Conservation (phyloP, 257 asterid species). For the Cinchona pubescens region DNA sequence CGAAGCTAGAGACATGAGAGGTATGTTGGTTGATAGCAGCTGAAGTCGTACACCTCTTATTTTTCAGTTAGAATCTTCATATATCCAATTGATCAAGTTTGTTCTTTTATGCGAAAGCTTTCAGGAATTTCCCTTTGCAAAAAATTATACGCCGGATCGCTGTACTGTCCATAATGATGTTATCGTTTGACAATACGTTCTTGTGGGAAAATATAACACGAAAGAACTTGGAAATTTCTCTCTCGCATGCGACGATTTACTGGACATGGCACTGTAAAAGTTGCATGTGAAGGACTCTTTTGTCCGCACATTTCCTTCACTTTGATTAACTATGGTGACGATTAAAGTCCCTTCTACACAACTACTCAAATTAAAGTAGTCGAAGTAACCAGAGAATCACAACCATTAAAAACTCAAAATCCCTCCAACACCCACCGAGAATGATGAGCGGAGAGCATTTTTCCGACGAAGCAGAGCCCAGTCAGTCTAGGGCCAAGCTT, state of each 20-base stretch:
- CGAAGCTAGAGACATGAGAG: too few species aligned
- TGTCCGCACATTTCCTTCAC: not conserved
- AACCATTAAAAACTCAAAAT: too few species aligned
- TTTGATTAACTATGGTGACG: not conserved
- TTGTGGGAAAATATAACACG: not conserved
- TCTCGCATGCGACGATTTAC: too few species aligned
- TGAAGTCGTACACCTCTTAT: too few species aligned
- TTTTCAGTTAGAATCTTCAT: not conserved
- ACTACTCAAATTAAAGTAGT: too few species aligned
- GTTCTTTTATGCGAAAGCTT: not conserved
- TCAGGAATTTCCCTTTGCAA: not conserved
- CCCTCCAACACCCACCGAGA: constrained; percentile 5
- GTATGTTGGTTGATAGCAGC: too few species aligned
- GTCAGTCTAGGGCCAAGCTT: constrained; percentile 6
- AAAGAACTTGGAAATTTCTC: constrained; percentile 6
- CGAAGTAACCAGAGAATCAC: too few species aligned
- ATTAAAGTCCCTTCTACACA: not conserved
- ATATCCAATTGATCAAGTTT: too few species aligned
- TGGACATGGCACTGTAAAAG: not conserved
- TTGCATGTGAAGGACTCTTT: not conserved
- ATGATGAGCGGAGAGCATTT: constrained; percentile 1
- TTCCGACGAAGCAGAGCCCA: constrained; percentile 3
- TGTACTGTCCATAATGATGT: too few species aligned
- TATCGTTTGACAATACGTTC: too few species aligned
- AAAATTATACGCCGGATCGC: too few species aligned